These are phyloP conservation scores for Hortiboletus rubellus DNA, from an alignment of 1,284 basidiomycete genomes.

Conservation along the genomic window DNA sequence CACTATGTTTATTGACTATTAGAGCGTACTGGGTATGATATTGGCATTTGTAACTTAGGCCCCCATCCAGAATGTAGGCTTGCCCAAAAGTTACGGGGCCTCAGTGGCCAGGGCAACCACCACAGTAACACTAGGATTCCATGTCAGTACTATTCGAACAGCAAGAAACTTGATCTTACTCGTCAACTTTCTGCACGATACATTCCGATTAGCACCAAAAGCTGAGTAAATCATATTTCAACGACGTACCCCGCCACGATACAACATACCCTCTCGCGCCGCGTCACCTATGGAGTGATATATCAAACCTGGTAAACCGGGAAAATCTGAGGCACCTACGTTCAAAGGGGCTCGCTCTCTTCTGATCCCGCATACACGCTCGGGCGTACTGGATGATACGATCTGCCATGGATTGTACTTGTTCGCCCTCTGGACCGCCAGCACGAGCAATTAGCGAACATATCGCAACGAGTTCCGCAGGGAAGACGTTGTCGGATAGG, in stretches of 20 bases:
- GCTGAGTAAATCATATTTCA: slow-evolving; percentile 5
- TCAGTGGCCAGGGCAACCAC: slow-evolving; percentile 46
- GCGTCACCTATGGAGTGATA: slow-evolving; percentile 49
- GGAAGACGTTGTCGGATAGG: slow-evolving; percentile 83
- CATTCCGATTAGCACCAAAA: slow-evolving; percentile 15
- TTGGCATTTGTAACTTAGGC: neutral
- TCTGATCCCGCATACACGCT: slow-evolving; percentile 64
- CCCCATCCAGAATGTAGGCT: neutral
- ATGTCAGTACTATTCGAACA: slow-evolving; percentile 25
- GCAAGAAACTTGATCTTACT: slow-evolving; percentile 44
- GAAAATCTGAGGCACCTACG: slow-evolving; percentile 41
- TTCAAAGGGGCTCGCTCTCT: slow-evolving; percentile 69
- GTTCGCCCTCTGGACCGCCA: slow-evolving; percentile 54
- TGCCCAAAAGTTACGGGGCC: slow-evolving; percentile 9
- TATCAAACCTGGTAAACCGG: slow-evolving; percentile 2
- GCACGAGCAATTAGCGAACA: slow-evolving; percentile 61
- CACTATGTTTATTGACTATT: neutral
- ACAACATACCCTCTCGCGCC: slow-evolving; percentile 60
- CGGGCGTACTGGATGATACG: slow-evolving; percentile 69
- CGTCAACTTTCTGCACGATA: slow-evolving; percentile 56
- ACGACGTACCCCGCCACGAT: slow-evolving; percentile 62
- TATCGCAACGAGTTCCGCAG: slow-evolving; percentile 66
- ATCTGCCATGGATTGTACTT: slow-evolving; percentile 71
- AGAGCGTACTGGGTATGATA: slow-evolving; percentile 3
- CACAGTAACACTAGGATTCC: slow-evolving; percentile 44